phyloP scores from a whole-genome alignment of 164 flowering plant species.

The Umbilicus rupestris region DNA sequence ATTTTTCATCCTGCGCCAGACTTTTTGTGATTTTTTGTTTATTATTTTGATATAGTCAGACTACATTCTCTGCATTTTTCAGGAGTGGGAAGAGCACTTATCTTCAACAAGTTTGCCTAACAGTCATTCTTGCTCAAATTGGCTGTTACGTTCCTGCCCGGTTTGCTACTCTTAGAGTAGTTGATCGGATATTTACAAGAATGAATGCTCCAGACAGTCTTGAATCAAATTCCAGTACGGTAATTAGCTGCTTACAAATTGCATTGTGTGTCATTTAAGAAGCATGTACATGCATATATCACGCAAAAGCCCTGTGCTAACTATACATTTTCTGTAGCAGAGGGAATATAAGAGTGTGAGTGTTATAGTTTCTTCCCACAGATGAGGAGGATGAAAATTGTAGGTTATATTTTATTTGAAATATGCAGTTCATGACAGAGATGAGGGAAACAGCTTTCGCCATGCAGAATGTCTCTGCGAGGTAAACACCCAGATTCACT shows the following conservation, averaged over 20 bases:
- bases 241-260: constrained; percentile 15
- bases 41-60: constrained; percentile 1
- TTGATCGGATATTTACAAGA: constrained; percentile 93
- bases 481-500: constrained; percentile 24
- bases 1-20: background rate
- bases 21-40: background rate
- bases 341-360: background rate
- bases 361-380: background rate
- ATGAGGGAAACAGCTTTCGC: constrained; percentile 97
- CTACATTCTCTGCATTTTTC: constrained; percentile 12
- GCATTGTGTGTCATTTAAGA: background rate
- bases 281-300: background rate
- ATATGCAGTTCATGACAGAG: constrained; percentile 95
- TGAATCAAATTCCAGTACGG: constrained; percentile 98
- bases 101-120: constrained; percentile 93
- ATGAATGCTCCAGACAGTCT: constrained; percentile 89
- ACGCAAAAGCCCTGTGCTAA: background rate
- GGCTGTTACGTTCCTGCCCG: constrained; percentile 97
- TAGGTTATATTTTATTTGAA: background rate
- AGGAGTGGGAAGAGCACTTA: constrained; percentile 99
- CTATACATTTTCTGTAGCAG: background rate
- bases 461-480: constrained; percentile 79
- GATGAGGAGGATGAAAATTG: background rate
- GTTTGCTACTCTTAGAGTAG: constrained; percentile 67
- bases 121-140: constrained; percentile 90